Base-by-base conservation (phyloP, 1,284 basidiomycete genomes). In the Ustilago tritici region DNA sequence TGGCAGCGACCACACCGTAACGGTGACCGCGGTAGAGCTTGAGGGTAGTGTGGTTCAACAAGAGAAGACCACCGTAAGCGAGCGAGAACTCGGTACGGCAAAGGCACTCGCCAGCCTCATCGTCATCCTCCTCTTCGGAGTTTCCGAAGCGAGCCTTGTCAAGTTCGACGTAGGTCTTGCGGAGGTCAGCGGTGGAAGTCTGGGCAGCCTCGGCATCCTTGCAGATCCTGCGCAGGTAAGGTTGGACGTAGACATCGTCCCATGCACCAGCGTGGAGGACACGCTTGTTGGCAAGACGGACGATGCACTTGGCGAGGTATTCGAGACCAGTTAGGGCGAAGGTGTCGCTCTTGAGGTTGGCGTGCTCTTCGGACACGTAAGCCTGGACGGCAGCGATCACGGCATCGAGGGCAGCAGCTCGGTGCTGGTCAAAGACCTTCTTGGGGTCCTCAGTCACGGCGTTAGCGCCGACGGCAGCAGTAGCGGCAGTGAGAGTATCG, bases 1-100 rank as follows among this genome's bases (percentile, higher is more conserved):
- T 99, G 40, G 93, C 90, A 49, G 95, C 96, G 56, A 97, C 92
- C 80, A 99, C 94, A 86, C 97, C 96, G 88, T 99, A 99, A n/a
- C 87, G 84, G 80, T 87, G 86, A 41, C 96, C 97, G 82, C 95
- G 93, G 87, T 95, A 90, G 65, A 99, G 91, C 76, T 93, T 92
- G 74, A 99, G 90, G 36, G 90, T 92, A 40, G 96, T 98, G 88
- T 99, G 96, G 67, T 98, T 99, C 78, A 99, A 91, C 69, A 99
- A 90, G 15, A 99, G 90, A 36, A 99, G 90, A 75, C 96, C 94
- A 82, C 96, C 96, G 86, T 99, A 99, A 17, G 96, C 97, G 69
- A 99, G 90, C 38, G 95, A 98, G 89, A 99, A 99, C 62, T 95
- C 90, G 68, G 90, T 95, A 85, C 98, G 92, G 87, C 95, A 96